Evolutionary conservation across 2,329 filamentous ascomycete genomes (phyloP).

Genomic region (Pyricularia sp.): DNA sequence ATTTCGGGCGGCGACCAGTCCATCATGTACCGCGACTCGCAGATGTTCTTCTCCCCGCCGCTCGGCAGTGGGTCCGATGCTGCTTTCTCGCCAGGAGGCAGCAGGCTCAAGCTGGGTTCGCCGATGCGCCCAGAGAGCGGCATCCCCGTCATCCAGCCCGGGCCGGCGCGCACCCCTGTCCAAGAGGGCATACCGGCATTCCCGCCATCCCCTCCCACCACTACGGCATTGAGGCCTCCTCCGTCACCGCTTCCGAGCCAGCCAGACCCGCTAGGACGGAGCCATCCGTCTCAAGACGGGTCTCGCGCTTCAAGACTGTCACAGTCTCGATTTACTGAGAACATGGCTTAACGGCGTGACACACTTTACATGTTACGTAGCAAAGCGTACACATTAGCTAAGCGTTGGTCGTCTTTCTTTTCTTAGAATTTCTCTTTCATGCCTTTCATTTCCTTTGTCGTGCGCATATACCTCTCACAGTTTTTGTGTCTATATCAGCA

Average conservation of each 20-base stretch:
- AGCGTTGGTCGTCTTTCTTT: not conserved
- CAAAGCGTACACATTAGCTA: not conserved
- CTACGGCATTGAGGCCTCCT: not conserved
- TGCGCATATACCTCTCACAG: not conserved
- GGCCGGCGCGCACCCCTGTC: slow-evolving; percentile 55
- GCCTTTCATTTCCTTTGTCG: not conserved
- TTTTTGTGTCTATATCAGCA: slow-evolving; percentile 1
- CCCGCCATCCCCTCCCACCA: not conserved
- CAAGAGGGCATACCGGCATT: slow-evolving; percentile 43
- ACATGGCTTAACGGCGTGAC: slow-evolving; percentile 5
- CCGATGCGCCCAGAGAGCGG: slow-evolving; percentile 54
- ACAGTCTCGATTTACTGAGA: slow-evolving; percentile 14
- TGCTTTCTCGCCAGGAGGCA: slow-evolving; percentile 11
- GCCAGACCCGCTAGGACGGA: slow-evolving; percentile 12
- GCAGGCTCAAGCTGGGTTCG: slow-evolving; percentile 40
- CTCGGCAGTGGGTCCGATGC: slow-evolving; percentile 7
- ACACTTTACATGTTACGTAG: not conserved
- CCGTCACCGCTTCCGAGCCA: not conserved
- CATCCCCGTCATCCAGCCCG: slow-evolving; percentile 50
- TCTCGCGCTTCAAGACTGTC: slow-evolving; percentile 9
- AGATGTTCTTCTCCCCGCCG: slow-evolving; percentile 14
- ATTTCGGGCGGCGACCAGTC: slow-evolving; percentile 7
- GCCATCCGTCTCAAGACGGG: slow-evolving; percentile 11
- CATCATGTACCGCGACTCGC: slow-evolving; percentile 16
- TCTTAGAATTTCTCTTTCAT: not conserved